phyloP scores from a whole-genome alignment of 202 grass and related monocot species.

The Musa balbisiana region DNA sequence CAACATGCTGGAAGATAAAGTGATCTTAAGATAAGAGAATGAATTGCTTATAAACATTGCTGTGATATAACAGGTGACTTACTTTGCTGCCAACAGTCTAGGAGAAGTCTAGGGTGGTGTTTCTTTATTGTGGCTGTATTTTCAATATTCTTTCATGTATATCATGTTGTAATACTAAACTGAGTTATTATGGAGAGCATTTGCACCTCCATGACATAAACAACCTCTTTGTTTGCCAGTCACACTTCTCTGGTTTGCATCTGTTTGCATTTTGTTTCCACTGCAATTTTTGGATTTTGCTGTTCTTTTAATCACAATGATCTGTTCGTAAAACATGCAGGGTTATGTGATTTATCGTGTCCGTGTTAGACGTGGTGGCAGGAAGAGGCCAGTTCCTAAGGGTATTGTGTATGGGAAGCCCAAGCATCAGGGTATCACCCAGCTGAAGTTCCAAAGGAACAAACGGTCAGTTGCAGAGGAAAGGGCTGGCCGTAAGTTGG shows the following conservation, averaged over 20 bases:
- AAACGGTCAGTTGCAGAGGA: conserved; percentile 9
- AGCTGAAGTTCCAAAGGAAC: conserved; percentile 11
- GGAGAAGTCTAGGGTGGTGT: too few relatives aligned
- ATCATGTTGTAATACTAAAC: too few relatives aligned
- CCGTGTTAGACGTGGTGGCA: conserved; percentile 15
- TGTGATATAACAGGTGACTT: too few relatives aligned
- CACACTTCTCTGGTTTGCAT: not conserved
- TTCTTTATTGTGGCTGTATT: too few relatives aligned
- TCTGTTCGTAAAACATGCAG: not conserved
- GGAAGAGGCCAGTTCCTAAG: conserved; percentile 17
- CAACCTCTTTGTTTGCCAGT: too few relatives aligned
- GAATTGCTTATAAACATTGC: too few relatives aligned
- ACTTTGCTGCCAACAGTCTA: too few relatives aligned
- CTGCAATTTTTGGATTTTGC: not conserved
- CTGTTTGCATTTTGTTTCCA: not conserved
- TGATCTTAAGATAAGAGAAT: too few relatives aligned
- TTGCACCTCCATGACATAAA: too few relatives aligned
- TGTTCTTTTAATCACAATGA: not conserved
- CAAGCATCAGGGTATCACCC: conserved; percentile 16
- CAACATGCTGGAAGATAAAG: too few relatives aligned
- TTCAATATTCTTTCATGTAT: too few relatives aligned
- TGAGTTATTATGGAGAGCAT: too few relatives aligned
- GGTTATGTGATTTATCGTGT: conserved; percentile 10
- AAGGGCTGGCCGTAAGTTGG: conserved; percentile 6
- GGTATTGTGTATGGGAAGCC: conserved; percentile 12